Percentiles rank a stretch among this genome's conserved stretches.
Conservation (phyloP, 176 grass and related monocot species). For the Panicum miliaceum region DNA sequence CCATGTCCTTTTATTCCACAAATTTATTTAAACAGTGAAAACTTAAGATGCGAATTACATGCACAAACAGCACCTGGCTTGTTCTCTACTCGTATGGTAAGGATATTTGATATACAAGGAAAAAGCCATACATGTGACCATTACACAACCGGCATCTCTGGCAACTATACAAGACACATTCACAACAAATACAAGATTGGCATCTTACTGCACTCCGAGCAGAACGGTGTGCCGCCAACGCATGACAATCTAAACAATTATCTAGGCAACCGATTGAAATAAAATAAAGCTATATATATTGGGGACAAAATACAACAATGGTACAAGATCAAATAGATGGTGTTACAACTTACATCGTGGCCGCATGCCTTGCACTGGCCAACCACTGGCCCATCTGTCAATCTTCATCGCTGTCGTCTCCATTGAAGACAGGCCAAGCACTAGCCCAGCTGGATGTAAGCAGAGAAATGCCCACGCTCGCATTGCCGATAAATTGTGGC, state of each 20-base stretch:
- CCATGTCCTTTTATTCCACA: neutral
- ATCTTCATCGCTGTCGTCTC: neutral
- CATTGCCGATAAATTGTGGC: neutral
- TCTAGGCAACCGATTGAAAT: constrained; percentile 8
- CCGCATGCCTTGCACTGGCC: neutral
- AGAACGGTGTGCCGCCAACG: neutral
- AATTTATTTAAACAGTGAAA: neutral
- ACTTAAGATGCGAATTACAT: neutral
- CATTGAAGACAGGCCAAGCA: neutral
- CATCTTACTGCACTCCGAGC: neutral
- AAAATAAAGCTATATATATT: constrained; percentile 13
- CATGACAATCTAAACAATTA: constrained; percentile 17
- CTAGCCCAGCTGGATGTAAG: neutral
- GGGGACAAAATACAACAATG: constrained; percentile 16
- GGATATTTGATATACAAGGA: neutral
- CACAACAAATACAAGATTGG: constrained; percentile 21
- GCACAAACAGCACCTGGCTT: neutral
- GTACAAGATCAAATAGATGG: neutral
- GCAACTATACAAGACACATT: neutral
- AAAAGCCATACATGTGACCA: neutral
- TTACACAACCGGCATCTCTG: neutral
- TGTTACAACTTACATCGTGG: neutral
- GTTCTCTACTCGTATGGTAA: neutral
- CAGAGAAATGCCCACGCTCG: neutral
- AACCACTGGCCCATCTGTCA: neutral